Evolutionary conservation across 164 flowering plant species (phyloP), one percentile per base, ranked within the genome.

Genomic region (Pachysandra terminalis): DNA sequence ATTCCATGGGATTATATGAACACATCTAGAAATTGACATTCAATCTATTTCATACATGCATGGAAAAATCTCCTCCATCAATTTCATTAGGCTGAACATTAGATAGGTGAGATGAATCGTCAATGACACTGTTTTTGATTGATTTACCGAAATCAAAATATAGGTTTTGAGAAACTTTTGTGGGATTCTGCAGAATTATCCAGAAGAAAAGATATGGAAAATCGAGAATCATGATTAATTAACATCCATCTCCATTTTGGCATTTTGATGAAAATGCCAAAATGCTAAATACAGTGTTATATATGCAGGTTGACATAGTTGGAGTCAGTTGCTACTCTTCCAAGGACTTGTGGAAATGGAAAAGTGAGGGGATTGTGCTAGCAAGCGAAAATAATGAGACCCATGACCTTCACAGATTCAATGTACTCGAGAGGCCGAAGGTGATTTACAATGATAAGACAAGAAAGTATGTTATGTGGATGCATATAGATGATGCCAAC

Each of bases 301-400:
- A 1, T 45, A 45, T 45, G 57, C 84, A 96, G 99, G 99, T 96
- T 77, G 99, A 95, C 71, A 75, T 95, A 61, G 85, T 95, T 68
- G 99, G 99, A 59, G 99, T 95, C 56, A 87, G 96, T 63, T 96
- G 99, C 75, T 96, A 96, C 79, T 96, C 99, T 56, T 96, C 99
- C 41, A 88, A 87, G 73, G 96, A 96, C 73, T 68, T 96, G 61
- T 96, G 99, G 99, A 79, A 87, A 26, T 96, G 98, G 99, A 93
- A 88, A 74, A 84, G 88, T 68, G 97, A 93, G 75, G 99, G 99
- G 23, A 78, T 96, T 49, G 98, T 91, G 26, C 84, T 96, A 64
- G 67, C 81, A 17, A 96, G 93, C 8, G 96, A 86, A 67, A 71
- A 80, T 15, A 64, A 93, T 68, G 82, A 82, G 56, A 84, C 85